Evolutionary conservation across 228 moss, liverwort and hornwort species (phyloP), one percentile per base, ranked within the genome.

Genomic region (Sphagnum magellanicum): DNA sequence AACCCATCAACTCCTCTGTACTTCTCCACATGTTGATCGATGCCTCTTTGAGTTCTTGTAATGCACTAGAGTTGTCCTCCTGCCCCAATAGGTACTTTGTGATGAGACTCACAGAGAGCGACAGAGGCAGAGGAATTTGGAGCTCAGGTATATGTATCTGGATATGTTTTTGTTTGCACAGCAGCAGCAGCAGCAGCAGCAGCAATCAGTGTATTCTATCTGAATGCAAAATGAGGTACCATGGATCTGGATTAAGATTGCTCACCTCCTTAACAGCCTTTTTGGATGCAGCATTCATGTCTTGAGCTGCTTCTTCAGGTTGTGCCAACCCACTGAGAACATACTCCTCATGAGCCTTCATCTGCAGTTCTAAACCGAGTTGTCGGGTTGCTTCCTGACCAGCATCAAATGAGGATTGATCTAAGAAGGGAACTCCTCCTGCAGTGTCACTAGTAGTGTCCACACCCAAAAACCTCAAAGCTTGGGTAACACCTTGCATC

Each of bases 301-400:
- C 65, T 59, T 50, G 46, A 13, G 0, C 74, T 53, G 86, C 72
- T 61, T 58, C 74, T 6, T 62, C 66, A 61, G 77, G 71, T 16
- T 76, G 52, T 53, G 84, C 82, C 65, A 90, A 77, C 64, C 89
- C 93, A 59, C 63, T 85, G 75, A 87, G 79, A 16, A 83, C 78
- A 72, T 87, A 89, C 46, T 81, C 80, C 49, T 66, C 76, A 68
- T 94, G 87, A 65, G 84, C 87, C 72, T 84, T 87, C 50, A 71
- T 78, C 73, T 86, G 84, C 16, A 79, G 67, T 64, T 82, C 80
- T 17, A 83, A 78, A 57, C 79, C 81, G 8, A 91, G 72, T 55
- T 64, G 70, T 57, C 77, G 68, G 52, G 77, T 73, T 67, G 65
- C 67, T 62, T 79, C 71, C 64, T 58, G 51, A 59, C 79, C 71